phyloP scores from a whole-genome alignment of 176 grass and related monocot genomes.

The Stipa capillata region DNA sequence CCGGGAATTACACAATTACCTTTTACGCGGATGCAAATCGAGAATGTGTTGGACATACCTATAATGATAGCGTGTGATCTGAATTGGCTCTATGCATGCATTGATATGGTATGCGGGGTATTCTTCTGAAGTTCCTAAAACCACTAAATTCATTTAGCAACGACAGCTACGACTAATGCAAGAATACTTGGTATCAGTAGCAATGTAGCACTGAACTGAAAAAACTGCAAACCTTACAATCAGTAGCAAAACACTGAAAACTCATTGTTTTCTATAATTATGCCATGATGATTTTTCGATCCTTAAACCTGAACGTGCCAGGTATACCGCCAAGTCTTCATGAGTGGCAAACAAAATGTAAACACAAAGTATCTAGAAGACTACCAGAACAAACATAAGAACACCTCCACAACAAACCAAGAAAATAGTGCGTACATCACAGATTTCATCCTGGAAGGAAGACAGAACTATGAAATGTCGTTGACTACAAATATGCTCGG shows the following conservation, averaged over 20 bases:
- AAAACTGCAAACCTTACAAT: neutral
- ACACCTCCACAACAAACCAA: neutral
- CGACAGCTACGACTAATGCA: neutral
- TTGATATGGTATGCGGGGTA: no score
- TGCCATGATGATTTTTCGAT: neutral
- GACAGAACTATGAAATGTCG: no score
- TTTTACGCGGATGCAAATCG: no score
- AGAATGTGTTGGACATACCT: no score
- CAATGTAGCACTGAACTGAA: neutral
- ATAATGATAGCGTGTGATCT: no score
- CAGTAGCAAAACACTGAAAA: neutral
- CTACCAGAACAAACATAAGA: neutral
- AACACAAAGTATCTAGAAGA: neutral
- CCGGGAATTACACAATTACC: no score
- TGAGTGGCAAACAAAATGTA: neutral
- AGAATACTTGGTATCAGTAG: neutral
- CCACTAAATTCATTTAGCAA: neutral
- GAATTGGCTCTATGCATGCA: no score
- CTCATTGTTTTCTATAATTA: neutral
- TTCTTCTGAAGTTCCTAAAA: neutral
- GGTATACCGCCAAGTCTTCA: neutral
- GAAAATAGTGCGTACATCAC: no score
- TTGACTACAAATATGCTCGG: no score
- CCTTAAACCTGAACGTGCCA: neutral
- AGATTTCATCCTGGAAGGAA: no score